phyloP scores from a whole-genome alignment of 306 rosid species.

The Ormosia emarginata region DNA sequence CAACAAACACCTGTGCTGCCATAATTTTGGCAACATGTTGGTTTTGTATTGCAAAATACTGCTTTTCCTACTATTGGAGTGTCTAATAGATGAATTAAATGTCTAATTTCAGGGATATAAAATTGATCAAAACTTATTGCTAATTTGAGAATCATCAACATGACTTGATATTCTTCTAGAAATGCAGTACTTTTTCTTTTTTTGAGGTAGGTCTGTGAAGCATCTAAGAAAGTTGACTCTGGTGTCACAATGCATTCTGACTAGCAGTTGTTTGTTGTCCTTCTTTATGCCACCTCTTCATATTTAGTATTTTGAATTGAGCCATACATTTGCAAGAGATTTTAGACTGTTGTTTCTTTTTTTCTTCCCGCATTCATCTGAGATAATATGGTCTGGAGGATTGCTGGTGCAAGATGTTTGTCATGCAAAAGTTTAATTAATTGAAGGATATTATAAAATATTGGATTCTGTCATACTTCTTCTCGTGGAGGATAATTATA shows the following conservation, averaged over 20 bases:
- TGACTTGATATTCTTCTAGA: neutral
- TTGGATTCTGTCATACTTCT: neutral
- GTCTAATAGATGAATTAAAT: neutral
- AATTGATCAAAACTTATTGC: neutral
- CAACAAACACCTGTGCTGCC: neutral
- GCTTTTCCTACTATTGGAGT: neutral
- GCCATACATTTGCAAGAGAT: neutral
- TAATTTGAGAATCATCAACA: neutral
- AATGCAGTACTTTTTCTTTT: neutral
- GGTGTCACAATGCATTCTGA: neutral
- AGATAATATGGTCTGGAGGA: neutral
- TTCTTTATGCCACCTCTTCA: neutral
- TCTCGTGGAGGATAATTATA: neutral
- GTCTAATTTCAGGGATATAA: neutral
- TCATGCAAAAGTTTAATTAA: neutral
- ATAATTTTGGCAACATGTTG: neutral
- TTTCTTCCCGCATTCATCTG: neutral
- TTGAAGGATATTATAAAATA: neutral
- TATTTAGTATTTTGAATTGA: neutral
- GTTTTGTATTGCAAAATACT: neutral
- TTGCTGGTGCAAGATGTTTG: neutral
- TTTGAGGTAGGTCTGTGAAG: neutral
- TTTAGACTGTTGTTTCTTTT: neutral
- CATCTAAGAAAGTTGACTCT: neutral
- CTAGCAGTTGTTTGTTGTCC: neutral